Conservation (phyloP, 352 stramenopile genomes). For the Saprolegnia diclina region DNA sequence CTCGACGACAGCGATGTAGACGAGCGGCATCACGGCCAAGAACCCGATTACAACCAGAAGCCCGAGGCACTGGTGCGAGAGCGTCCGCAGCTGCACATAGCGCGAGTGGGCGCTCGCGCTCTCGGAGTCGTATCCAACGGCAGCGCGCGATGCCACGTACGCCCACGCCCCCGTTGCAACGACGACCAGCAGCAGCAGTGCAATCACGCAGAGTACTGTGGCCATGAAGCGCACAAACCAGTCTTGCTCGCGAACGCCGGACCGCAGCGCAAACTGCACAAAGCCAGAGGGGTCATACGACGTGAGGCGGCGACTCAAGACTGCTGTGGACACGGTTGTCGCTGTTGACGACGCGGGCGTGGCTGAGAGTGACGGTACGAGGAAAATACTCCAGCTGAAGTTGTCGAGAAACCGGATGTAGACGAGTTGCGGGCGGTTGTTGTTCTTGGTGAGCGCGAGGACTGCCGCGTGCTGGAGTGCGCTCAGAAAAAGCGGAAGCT, state of each 20-base stretch:
- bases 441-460: constrained; percentile 3
- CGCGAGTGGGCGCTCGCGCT: neutral
- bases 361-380: neutral
- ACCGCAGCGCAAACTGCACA: neutral
- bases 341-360: neutral
- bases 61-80: constrained; percentile 4
- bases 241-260: neutral
- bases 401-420: constrained; percentile 6
- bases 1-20: neutral
- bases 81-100: constrained; percentile 4
- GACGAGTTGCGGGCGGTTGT: neutral
- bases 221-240: neutral
- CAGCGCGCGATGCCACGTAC: neutral
- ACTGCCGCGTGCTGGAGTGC: neutral
- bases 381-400: neutral
- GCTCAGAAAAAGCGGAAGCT: neutral
- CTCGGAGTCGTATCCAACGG: neutral
- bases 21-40: neutral
- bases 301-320: neutral
- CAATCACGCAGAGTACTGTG: neutral
- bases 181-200: neutral
- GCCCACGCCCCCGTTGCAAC: neutral
- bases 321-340: neutral
- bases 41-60: neutral
- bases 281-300: constrained; percentile 2